Evolutionary conservation across 495 filamentous ascomycete genomes (phyloP).

Genomic region (Neurospora tetraspora): DNA sequence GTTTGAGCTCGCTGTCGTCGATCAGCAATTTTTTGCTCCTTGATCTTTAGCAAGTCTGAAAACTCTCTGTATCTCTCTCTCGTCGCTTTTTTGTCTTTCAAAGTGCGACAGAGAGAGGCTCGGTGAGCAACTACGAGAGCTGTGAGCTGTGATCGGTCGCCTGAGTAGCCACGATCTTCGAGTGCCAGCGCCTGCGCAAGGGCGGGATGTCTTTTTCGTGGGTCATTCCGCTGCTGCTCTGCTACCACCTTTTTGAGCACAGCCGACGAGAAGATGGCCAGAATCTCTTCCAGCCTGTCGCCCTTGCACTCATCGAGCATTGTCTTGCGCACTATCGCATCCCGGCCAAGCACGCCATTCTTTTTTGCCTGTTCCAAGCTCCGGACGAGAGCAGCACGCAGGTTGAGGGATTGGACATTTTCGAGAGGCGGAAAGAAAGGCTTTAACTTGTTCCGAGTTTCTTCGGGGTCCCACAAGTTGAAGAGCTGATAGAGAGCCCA

Average conservation of each 20-base stretch:
- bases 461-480: slow-evolving; percentile 65
- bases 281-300: slow-evolving; percentile 68
- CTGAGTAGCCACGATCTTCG: slow-evolving; percentile 46
- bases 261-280: slow-evolving; percentile 67
- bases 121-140: slow-evolving; percentile 66
- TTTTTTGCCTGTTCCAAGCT: slow-evolving; percentile 74
- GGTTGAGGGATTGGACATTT: slow-evolving; percentile 77
- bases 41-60: slow-evolving; percentile 44
- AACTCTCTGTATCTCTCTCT: slow-evolving; percentile 46
- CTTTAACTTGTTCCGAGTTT: slow-evolving; percentile 69
- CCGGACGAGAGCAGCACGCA: slow-evolving; percentile 75
- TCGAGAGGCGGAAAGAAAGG: slow-evolving; percentile 84
- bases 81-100: slow-evolving; percentile 47
- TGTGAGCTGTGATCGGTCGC: slow-evolving; percentile 49
- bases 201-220: slow-evolving; percentile 22
- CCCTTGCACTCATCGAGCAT: slow-evolving; percentile 91
- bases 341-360: slow-evolving; percentile 67
- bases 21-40: slow-evolving; percentile 30
- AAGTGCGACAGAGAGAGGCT: slow-evolving; percentile 43
- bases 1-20: slow-evolving; percentile 33
- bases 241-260: slow-evolving; percentile 62
- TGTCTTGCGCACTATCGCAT: slow-evolving; percentile 69
- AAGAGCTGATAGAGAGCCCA: slow-evolving; percentile 81
- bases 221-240: slow-evolving; percentile 27
- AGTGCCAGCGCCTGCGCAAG: slow-evolving; percentile 53